Evolutionary conservation across 768 basidiomycete species (phyloP).

Genomic region (Mycena belliarum): DNA sequence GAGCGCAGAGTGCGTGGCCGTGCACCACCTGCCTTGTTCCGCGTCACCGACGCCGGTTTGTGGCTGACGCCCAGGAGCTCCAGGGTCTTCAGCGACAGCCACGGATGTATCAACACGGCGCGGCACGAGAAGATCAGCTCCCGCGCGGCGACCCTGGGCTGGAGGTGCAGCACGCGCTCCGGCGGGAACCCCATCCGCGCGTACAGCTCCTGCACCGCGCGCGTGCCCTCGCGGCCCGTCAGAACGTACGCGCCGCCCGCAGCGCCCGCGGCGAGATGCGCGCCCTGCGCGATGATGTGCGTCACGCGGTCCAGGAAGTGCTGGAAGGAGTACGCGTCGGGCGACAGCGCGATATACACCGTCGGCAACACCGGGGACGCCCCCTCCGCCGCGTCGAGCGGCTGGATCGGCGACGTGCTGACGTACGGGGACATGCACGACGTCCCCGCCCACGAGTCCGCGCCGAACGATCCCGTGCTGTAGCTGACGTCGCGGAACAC

Average conservation of each 20-base stretch:
- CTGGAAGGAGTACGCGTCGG: constrained; percentile 19
- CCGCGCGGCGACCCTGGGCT: neutral
- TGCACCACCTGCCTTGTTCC: constrained; percentile 10
- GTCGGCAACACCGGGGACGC: neutral
- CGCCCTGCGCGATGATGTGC: constrained; percentile 13
- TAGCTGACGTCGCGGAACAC: constrained; percentile 16
- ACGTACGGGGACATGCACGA: constrained; percentile 14
- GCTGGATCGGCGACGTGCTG: constrained; percentile 8
- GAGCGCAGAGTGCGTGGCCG: no score
- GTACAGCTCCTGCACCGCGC: constrained; percentile 11
- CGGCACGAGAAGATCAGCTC: constrained; percentile 16
- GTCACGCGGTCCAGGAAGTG: constrained; percentile 20
- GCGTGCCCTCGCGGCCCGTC: neutral
- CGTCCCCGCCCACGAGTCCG: constrained; percentile 6
- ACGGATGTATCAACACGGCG: constrained; percentile 14
- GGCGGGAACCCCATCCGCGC: constrained; percentile 2
- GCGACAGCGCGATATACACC: constrained; percentile 6
- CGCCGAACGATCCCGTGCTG: neutral
- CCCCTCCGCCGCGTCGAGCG: neutral
- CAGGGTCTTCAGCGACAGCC: constrained; percentile 15
- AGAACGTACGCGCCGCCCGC: neutral
- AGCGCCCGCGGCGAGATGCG: constrained; percentile 4
- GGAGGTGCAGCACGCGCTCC: constrained; percentile 1
- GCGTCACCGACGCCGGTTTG: neutral
- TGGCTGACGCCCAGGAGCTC: constrained; percentile 1